Conservation (phyloP, 2,329 filamentous ascomycete species). For the Stagonosporopsis chrysanthemi region DNA sequence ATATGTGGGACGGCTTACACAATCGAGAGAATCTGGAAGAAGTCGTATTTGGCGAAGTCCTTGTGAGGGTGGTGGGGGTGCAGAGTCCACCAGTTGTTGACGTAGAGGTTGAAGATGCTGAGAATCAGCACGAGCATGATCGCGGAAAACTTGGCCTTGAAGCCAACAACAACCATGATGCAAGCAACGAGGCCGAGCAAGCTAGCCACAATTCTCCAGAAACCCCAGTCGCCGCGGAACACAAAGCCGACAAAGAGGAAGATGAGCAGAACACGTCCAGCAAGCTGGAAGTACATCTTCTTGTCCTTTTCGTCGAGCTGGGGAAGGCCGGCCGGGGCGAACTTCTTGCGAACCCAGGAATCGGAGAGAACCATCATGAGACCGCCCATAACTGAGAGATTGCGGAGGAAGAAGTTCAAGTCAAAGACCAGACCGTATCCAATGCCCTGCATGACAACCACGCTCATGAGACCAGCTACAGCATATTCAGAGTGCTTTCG, state of each 20-base stretch:
- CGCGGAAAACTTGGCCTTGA: constrained; percentile 99
- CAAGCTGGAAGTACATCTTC: constrained; percentile 99
- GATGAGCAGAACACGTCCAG: constrained; percentile 92
- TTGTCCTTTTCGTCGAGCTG: constrained; percentile 98
- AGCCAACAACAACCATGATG: constrained; percentile 98
- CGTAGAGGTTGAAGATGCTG: constrained; percentile 94
- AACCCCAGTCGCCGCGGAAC: constrained; percentile 90
- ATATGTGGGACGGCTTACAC: constrained; percentile 66
- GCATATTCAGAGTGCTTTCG: constrained; percentile 94
- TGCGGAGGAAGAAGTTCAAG: constrained; percentile 99
- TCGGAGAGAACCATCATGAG: constrained; percentile 98
- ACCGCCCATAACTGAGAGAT: constrained; percentile 95
- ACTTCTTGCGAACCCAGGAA: constrained; percentile 96
- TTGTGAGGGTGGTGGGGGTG: constrained; percentile 98
- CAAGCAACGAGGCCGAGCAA: constrained; percentile 87
- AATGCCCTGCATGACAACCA: constrained; percentile 91
- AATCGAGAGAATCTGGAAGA: constrained; percentile 99
- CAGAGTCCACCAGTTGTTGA: constrained; percentile 99
- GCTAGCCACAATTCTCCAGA: constrained; percentile 87
- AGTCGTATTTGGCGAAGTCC: constrained; percentile 99
- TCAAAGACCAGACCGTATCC: constrained; percentile 99
- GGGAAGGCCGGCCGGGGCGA: constrained; percentile 93
- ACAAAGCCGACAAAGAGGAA: constrained; percentile 98
- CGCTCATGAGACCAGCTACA: constrained; percentile 85
- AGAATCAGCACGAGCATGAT: constrained; percentile 93